Evolutionary conservation across 2,329 filamentous ascomycete genomes (phyloP).

Genomic region (Aspergillus oerlinghausenensis): DNA sequence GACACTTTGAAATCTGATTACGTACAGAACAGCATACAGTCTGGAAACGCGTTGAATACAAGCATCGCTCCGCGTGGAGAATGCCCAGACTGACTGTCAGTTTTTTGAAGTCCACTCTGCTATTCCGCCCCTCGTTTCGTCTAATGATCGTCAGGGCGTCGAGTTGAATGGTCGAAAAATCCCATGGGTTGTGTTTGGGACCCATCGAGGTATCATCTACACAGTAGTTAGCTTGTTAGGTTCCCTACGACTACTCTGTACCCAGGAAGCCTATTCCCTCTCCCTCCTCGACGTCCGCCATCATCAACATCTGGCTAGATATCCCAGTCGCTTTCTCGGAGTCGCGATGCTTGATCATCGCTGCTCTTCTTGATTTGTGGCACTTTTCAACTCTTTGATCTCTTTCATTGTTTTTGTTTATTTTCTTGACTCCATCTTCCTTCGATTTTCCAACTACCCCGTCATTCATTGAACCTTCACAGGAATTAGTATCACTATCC

Average conservation of each 20-base stretch:
- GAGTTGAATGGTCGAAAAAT: slow-evolving; percentile 4
- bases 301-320: neutral
- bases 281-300: neutral
- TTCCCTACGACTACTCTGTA: neutral
- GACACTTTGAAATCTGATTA: neutral
- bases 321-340: neutral
- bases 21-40: neutral
- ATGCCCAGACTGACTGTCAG: slow-evolving; percentile 11
- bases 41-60: neutral
- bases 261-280: neutral
- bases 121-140: slow-evolving; percentile 13
- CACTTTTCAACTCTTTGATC: slow-evolving; percentile 9
- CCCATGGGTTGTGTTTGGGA: slow-evolving; percentile 1
- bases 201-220: neutral
- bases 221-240: neutral
- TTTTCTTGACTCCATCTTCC: neutral
- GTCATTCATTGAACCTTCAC: slow-evolving; percentile 7
- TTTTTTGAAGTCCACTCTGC: neutral
- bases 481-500: slow-evolving; percentile 10
- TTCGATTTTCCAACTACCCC: neutral
- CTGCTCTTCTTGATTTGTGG: slow-evolving; percentile 8
- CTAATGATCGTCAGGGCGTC: slow-evolving; percentile 18
- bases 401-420: neutral
- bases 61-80: slow-evolving; percentile 8
- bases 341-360: slow-evolving; percentile 13